phyloP scores from a whole-genome alignment of 225 moss, liverwort and hornwort species.

The Bryum argenteum region DNA sequence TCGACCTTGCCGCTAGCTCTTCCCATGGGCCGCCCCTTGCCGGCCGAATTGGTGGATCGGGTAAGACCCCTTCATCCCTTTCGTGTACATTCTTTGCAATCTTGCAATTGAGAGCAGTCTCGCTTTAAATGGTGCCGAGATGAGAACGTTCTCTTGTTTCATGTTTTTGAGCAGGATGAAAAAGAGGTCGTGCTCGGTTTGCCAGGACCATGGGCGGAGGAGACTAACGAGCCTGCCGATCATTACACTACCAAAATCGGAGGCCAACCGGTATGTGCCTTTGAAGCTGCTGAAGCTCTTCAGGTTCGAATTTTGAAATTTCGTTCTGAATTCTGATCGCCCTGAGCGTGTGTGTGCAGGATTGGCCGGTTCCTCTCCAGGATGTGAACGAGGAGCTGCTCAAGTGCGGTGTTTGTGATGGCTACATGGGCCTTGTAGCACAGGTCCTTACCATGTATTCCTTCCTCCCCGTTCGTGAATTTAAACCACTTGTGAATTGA shows the following conservation, averaged over 20 bases:
- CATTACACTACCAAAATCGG: slow-evolving; percentile 91
- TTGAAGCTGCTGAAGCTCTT: background rate
- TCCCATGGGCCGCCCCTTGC: slow-evolving; percentile 61
- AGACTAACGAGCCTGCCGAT: slow-evolving; percentile 65
- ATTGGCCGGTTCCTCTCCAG: slow-evolving; percentile 79
- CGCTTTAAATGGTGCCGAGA: background rate
- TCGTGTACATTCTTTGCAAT: background rate
- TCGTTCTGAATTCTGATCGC: background rate
- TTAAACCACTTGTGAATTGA: background rate
- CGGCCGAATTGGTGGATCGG: slow-evolving; percentile 56
- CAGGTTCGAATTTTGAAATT: background rate
- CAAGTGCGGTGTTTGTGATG: slow-evolving; percentile 78
- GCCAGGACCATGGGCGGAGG: slow-evolving; percentile 86
- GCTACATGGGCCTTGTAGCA: slow-evolving; percentile 81
- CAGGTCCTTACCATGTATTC: slow-evolving; percentile 74
- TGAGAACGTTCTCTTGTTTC: slow-evolving; percentile 30
- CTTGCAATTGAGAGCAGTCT: background rate
- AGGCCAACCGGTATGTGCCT: slow-evolving; percentile 65
- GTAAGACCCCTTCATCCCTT: slow-evolving; percentile 26
- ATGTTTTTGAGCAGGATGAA: slow-evolving; percentile 32
- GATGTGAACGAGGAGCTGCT: slow-evolving; percentile 59
- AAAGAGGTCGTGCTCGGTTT: slow-evolving; percentile 69
- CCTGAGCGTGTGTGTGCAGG: slow-evolving; percentile 42
- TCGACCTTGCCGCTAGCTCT: slow-evolving; percentile 1
- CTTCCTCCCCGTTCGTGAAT: slow-evolving; percentile 35